phyloP scores from a whole-genome alignment of 768 basidiomycete species.

The Lactarius hengduanensis region DNA sequence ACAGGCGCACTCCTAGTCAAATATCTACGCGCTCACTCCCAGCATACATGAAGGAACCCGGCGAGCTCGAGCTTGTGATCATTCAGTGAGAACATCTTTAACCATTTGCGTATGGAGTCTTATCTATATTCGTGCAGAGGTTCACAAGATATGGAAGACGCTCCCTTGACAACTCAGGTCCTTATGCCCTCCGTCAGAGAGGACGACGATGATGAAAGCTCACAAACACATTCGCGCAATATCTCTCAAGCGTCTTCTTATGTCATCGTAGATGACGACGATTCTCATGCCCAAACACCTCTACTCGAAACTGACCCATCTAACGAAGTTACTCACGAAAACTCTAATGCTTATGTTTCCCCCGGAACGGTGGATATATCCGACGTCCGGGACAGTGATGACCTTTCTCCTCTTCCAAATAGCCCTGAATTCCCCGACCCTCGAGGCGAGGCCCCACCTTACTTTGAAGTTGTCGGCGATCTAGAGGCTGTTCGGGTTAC shows the following conservation, averaged over 20 bases:
- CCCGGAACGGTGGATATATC: constrained; percentile 27
- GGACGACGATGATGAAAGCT: constrained; percentile 26
- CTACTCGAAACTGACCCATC: constrained; percentile 20
- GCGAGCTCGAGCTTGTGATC: constrained; percentile 78
- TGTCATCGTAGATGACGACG: constrained; percentile 19
- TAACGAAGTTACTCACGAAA: constrained; percentile 20
- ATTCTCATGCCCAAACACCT: constrained; percentile 25
- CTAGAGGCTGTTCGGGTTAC: constrained; percentile 26
- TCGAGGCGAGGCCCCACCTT: constrained; percentile 66
- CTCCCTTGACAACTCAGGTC: constrained; percentile 43
- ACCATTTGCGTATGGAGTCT: neutral
- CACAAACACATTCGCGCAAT: constrained; percentile 26
- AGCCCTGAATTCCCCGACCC: constrained; percentile 37
- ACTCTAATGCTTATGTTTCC: constrained; percentile 1
- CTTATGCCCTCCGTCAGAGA: constrained; percentile 36
- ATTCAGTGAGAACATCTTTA: constrained; percentile 39
- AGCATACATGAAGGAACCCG: constrained; percentile 80
- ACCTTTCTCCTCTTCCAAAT: constrained; percentile 27
- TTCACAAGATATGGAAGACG: constrained; percentile 54
- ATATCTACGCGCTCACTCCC: constrained; percentile 77
- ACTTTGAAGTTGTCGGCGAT: constrained; percentile 52
- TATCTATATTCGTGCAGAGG: constrained; percentile 40
- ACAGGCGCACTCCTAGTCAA: constrained; percentile 70
- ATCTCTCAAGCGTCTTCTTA: constrained; percentile 22
- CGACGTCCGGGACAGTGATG: constrained; percentile 10